Conservation (phyloP, 129 eudicot genomes). For the Artemisia tridentata region DNA sequence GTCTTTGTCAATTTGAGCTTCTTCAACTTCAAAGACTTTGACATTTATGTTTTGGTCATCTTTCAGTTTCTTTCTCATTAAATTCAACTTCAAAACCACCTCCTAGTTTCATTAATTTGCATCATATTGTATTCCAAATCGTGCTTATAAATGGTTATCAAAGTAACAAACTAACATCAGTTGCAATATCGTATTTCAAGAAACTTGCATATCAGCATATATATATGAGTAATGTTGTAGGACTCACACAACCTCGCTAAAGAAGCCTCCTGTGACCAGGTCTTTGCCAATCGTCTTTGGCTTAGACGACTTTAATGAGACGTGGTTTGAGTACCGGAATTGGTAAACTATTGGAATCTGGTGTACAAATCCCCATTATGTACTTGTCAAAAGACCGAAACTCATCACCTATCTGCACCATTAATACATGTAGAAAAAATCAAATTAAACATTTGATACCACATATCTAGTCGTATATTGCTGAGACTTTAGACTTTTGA, state of each 20-base stretch:
- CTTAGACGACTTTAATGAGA: slow-evolving; percentile 49
- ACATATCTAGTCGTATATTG: not conserved
- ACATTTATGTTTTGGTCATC: slow-evolving; percentile 17
- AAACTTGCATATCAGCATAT: not conserved
- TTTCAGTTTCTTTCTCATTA: not conserved
- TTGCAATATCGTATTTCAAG: not conserved
- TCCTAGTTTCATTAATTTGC: not conserved
- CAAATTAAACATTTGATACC: not conserved
- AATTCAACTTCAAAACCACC: slow-evolving; percentile 13
- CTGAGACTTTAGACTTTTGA: no score
- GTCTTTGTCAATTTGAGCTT: slow-evolving; percentile 7
- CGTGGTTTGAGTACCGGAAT: slow-evolving; percentile 43
- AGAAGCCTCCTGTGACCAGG: slow-evolving; percentile 56
- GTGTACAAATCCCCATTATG: slow-evolving; percentile 55
- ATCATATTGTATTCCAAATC: not conserved
- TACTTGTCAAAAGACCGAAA: slow-evolving; percentile 58
- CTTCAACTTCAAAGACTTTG: slow-evolving; percentile 15
- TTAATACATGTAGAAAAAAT: slow-evolving; percentile 9
- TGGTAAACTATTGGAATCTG: slow-evolving; percentile 32
- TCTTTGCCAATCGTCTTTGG: slow-evolving; percentile 63
- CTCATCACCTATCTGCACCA: slow-evolving; percentile 52
- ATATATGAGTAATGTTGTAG: slow-evolving; percentile 49
- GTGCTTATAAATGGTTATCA: not conserved
- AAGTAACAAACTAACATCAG: no score
- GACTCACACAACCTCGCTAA: slow-evolving; percentile 41